Base-by-base conservation (phyloP, 192 early-diverging fungal genomes). In the Cladochytrium replicatum region DNA sequence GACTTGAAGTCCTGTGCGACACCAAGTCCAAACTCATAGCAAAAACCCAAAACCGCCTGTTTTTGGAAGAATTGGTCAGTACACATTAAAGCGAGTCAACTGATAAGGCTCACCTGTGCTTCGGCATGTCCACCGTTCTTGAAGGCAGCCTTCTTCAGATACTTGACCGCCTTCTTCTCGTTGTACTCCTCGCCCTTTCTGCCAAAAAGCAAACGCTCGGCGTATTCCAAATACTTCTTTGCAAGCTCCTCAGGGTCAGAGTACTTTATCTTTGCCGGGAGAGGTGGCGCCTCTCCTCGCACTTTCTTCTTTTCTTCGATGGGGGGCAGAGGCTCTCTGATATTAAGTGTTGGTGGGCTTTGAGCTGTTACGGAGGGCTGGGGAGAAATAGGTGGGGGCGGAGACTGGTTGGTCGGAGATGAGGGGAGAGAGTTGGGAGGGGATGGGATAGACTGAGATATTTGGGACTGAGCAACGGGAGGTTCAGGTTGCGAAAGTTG, bases 21-120 rank as follows among this genome's bases (percentile, higher is more conserved):
- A 4, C 88, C 88, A 2, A 90, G 58, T n/a, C 83, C 86, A 63
- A 90, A 90, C 58, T 90, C 88, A 63, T 80, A 80, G 56, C 84
- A 86, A 51, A 90, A 89, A 5, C 77, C 88, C 5, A 89, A 58
- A 7, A 84, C 63, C 1, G 85, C 82, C 50, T 81, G 63, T n/a
- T 50, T 54, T 31, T 30, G 17, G 15, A 34, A 54, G 29, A 46
- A 55, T 19, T 54, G 34, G 34, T 37, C 34, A 15, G 6, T 6
- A 7, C 41, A 15, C 21, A 6, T 6, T 13, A 5, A 22, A 8
- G 24, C 1, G 15, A 5, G 31, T 2, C 22, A 23, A 13, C 26
- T 5, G 4, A 5, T 29, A 37, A 9, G 26, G 28, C n/a, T 23
- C 22, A 63, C 61, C 61, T 64, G 47, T 6, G 64, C 64, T 31